Conservation (phyloP, 2,329 filamentous ascomycete species). For the Aureobasidium vineae region DNA sequence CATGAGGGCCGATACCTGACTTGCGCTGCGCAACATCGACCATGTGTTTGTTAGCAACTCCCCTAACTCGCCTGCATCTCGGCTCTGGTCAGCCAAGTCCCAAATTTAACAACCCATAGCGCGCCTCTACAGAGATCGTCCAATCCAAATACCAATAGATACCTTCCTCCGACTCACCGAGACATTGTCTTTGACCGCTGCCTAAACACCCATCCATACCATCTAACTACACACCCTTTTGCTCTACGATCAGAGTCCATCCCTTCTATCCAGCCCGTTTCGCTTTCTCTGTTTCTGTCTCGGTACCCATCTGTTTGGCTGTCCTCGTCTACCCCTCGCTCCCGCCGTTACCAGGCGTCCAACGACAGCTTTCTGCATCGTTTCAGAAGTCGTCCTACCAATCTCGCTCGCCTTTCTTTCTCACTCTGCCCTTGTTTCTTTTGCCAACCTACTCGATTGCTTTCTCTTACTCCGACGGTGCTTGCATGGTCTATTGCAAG, state of each 20-base stretch:
- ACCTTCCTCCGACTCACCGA: not conserved
- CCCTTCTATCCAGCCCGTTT: constrained; percentile 2
- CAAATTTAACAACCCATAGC: constrained; percentile 23
- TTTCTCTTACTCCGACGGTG: constrained; percentile 18
- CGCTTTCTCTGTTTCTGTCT: constrained; percentile 19
- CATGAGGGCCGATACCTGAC: not conserved
- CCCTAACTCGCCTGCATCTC: constrained; percentile 21
- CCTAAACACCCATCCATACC: not conserved
- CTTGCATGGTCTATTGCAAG: constrained; percentile 17
- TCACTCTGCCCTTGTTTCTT: constrained; percentile 8
- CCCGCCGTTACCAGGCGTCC: constrained; percentile 22
- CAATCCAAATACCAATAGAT: constrained; percentile 9
- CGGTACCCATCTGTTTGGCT: constrained; percentile 10
- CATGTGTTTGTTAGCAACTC: not conserved
- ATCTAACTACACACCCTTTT: constrained; percentile 2
- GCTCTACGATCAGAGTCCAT: not conserved
- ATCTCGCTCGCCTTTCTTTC: constrained; percentile 17
- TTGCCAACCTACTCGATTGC: constrained; percentile 3
- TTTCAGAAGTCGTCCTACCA: constrained; percentile 24
- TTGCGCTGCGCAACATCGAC: not conserved
- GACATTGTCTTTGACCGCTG: constrained; percentile 1
- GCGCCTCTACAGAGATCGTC: constrained; percentile 12
- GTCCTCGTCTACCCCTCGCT: constrained; percentile 15
- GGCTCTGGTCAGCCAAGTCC: constrained; percentile 17
- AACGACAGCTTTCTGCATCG: constrained; percentile 24